Evolutionary conservation across 202 grass and related monocot genomes (phyloP), one percentile per base, ranked within the genome.

Genomic region (Zoysia matrella): DNA sequence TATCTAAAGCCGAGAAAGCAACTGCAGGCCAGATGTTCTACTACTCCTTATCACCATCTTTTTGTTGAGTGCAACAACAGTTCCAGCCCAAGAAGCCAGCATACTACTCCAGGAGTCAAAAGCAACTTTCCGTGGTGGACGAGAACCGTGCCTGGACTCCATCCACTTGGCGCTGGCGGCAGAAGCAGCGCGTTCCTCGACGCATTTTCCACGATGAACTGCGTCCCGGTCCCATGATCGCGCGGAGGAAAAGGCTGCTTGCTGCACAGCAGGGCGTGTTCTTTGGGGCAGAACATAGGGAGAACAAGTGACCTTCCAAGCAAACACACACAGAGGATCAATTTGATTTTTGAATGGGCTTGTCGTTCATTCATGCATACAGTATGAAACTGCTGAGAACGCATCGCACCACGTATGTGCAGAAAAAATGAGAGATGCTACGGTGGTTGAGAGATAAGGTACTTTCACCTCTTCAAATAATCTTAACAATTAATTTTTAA

Each of bases 11-110:
- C 52, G 42, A 52, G 76, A 86, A 68, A 75, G 52, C 60, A 68
- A 45, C 36, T 8, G 70, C n/a, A 60, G 14, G 61, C 10, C 11
- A 57, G 18, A 79, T 67, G 61, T 3, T 76, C 52, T 70, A 4
- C 57, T 75, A 36, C 30, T 36, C 30, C 30, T 36, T 36, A 72
- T 73, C 82, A 68, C 46, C 72, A 62, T 48, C 87, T 89, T 89
- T 89, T 82, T 36, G 78, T 15, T 52, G 87, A 89, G 67, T 10
- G 87, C 78, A 78, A 86, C 82, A 74, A 22, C 87, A 89, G 67
- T 89, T 85, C 46, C 3, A 82, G 60, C 60, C 15, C 55, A 48
- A 5, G 45, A 89, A 85, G 66, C 71, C 44, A 7, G 2, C 4
- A 41, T 1, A 47, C 40, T 41, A 36, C 30, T 36, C 30, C 30